A percentile compares a stretch with the other conserved stretches of the same genome.
These are phyloP conservation scores for Neopestalotiopsis sp. DNA, from an alignment of 2,329 filamentous ascomycete genomes.

Conservation along the genomic window DNA sequence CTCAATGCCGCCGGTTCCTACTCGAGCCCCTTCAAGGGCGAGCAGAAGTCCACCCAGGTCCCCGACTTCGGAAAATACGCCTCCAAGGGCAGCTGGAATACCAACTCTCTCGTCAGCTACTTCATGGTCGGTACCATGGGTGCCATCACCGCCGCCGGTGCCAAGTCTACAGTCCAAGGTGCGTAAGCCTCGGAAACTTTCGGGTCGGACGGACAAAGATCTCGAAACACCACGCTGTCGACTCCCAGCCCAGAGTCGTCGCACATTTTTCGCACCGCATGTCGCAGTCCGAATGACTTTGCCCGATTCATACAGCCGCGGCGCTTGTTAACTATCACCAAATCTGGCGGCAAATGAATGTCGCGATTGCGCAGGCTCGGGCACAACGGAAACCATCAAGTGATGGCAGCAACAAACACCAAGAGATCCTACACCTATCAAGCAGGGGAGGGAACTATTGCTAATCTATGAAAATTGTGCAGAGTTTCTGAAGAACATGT, in stretches of 20 bases:
- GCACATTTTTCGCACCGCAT: not conserved
- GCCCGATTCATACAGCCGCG: not conserved
- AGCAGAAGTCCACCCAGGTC: conserved; percentile 68
- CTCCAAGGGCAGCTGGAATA: conserved; percentile 68
- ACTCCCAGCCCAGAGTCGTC: not conserved
- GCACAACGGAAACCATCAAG: not conserved
- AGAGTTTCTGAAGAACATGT: conserved; percentile 99
- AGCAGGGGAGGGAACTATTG: not conserved
- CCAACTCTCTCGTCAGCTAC: conserved; percentile 91
- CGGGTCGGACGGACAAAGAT: not conserved
- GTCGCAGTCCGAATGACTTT: not conserved
- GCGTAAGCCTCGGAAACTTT: conserved; percentile 44
- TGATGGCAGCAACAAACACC: not conserved
- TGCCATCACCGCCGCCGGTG: conserved; percentile 87
- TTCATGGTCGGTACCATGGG: conserved; percentile 99
- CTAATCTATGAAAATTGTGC: conserved; percentile 28
- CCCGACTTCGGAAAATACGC: conserved; percentile 91
- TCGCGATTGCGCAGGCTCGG: not conserved
- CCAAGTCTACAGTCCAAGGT: conserved; percentile 99
- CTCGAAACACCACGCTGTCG: not conserved
- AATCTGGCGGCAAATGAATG: not conserved
- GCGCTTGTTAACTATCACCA: not conserved
- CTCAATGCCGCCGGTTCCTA: conserved; percentile 53
- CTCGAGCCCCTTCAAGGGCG: conserved; percentile 69
- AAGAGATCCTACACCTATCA: not conserved